phyloP scores from a whole-genome alignment of 441 rosid species.

The Raphanus hybrid region DNA sequence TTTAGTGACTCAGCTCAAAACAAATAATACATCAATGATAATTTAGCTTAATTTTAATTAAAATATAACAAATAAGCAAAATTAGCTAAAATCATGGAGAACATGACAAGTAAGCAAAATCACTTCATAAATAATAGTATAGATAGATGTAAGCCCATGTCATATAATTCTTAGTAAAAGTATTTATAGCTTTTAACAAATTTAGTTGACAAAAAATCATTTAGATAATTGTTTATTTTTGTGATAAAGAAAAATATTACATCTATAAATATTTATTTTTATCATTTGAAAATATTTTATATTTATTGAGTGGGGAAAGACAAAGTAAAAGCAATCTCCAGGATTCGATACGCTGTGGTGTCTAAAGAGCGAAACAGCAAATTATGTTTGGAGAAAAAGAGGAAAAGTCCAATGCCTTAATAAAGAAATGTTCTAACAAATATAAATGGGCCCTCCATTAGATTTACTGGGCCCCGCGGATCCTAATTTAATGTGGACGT shows the following conservation, averaged over 20 bases:
- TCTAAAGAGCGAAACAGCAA: constrained; percentile 45
- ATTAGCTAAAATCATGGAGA: too few relatives aligned
- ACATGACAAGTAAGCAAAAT: too few relatives aligned
- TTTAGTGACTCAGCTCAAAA: too few relatives aligned
- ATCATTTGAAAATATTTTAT: background rate
- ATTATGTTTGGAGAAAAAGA: constrained; percentile 39
- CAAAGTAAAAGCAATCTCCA: constrained; percentile 48
- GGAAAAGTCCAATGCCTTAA: constrained; percentile 52
- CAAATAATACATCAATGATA: too few relatives aligned
- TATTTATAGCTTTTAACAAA: background rate
- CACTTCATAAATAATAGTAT: too few relatives aligned
- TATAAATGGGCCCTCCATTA: constrained; percentile 49
- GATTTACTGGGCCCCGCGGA: constrained; percentile 65
- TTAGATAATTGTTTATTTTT: background rate
- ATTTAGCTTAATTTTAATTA: too few relatives aligned
- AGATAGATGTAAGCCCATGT: background rate
- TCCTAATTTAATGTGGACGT: constrained; percentile 42
- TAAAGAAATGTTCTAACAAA: constrained; percentile 35
- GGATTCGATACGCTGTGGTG: constrained; percentile 57
- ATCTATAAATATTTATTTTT: background rate
- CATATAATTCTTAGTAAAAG: background rate
- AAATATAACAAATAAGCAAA: too few relatives aligned
- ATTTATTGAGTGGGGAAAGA: constrained; percentile 38
- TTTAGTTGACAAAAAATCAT: background rate
- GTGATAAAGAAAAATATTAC: background rate